A percentile compares a stretch with the other conserved stretches of the same genome.
phyloP scores from a whole-genome alignment of 2,329 filamentous ascomycete species.

The Laburnicola sp. region DNA sequence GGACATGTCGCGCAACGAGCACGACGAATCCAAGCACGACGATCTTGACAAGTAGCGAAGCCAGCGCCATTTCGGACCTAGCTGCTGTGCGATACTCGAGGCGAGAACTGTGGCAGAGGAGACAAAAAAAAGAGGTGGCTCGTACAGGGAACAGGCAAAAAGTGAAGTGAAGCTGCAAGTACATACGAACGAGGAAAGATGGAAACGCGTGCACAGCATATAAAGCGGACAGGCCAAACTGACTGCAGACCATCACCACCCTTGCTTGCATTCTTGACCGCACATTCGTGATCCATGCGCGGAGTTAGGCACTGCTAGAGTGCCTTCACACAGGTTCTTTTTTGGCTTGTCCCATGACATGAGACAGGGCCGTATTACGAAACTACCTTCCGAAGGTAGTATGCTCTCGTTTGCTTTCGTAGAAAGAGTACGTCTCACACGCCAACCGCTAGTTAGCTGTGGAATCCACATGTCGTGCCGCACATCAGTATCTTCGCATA shows the following conservation, averaged over 20 bases:
- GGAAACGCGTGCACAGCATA: not conserved
- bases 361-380: too few species aligned
- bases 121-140: slow-evolving; percentile 3
- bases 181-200: not conserved
- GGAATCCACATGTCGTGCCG: too few species aligned
- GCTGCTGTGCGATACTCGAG: slow-evolving; percentile 9
- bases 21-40: slow-evolving; percentile 18
- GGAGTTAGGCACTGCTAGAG: not conserved
- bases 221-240: not conserved
- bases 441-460: too few species aligned
- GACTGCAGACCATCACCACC: not conserved
- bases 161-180: not conserved
- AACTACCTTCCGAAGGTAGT: too few species aligned
- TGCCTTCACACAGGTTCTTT: too few species aligned
- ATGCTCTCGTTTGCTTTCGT: too few species aligned
- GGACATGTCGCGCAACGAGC: slow-evolving; percentile 22
- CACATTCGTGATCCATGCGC: not conserved
- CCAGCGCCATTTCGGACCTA: slow-evolving; percentile 16
- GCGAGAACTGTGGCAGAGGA: not conserved
- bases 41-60: slow-evolving; percentile 18
- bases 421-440: too few species aligned
- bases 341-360: too few species aligned
- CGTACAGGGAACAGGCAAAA: not conserved
- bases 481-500: too few species aligned
- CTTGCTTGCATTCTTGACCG: not conserved